A percentile compares a stretch with the other conserved stretches of the same genome.
Conservation (phyloP, 495 filamentous ascomycete genomes). For the Tricharina praecox region DNA sequence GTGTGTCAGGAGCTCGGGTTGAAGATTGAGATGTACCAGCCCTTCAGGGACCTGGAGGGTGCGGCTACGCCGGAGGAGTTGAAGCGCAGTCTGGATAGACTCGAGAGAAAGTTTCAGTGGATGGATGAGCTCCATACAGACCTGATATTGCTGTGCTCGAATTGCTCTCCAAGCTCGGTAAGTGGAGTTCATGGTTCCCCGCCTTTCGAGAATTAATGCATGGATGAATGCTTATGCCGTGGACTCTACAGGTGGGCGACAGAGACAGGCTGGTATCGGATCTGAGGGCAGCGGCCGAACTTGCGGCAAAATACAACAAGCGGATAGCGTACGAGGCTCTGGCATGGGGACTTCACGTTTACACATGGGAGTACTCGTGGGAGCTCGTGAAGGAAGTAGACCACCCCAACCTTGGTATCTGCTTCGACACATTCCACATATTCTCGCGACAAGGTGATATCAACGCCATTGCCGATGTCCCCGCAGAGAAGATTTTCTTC, state of each 20-base stretch:
- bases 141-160: slow-evolving; percentile 33
- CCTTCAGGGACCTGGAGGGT: slow-evolving; percentile 63
- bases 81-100: slow-evolving; percentile 38
- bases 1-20: slow-evolving; percentile 44
- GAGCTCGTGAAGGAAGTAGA: slow-evolving; percentile 47
- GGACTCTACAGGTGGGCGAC: slow-evolving; percentile 37
- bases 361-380: slow-evolving; percentile 58
- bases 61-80: slow-evolving; percentile 46
- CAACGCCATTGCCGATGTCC: slow-evolving; percentile 40
- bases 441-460: slow-evolving; percentile 57
- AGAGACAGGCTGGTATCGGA: slow-evolving; percentile 43
- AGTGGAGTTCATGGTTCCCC: slow-evolving; percentile 38
- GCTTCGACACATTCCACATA: slow-evolving; percentile 68
- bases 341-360: slow-evolving; percentile 52
- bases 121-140: slow-evolving; percentile 47
- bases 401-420: slow-evolving; percentile 58
- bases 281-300: slow-evolving; percentile 45
- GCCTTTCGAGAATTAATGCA: background rate
- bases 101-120: slow-evolving; percentile 49
- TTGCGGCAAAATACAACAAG: slow-evolving; percentile 38
- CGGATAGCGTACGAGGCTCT: slow-evolving; percentile 62
- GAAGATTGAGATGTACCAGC: slow-evolving; percentile 53
- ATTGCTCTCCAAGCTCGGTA: slow-evolving; percentile 41
- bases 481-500: slow-evolving; percentile 55
- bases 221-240: background rate